Evolutionary conservation across 768 basidiomycete species (phyloP).

Genomic region (Serendipita sp.): DNA sequence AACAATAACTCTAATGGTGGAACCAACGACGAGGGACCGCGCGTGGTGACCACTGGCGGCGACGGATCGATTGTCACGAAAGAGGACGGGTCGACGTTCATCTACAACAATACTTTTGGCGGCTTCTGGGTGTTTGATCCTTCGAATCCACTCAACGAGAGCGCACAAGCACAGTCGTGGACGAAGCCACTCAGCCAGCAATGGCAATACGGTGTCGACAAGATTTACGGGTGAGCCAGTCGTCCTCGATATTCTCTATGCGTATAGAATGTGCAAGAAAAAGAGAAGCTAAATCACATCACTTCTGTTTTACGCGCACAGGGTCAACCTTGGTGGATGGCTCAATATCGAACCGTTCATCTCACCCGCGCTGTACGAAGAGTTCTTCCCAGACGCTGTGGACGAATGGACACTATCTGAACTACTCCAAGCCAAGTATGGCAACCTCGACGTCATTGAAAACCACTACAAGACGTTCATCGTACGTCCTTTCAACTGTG

Average conservation of each 20-base stretch:
- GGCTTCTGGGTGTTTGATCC: conserved; percentile 58
- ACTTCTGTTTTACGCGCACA: conserved; percentile 13
- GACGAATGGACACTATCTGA: conserved; percentile 58
- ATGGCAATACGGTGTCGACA: conserved; percentile 56
- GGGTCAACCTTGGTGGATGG: conserved; percentile 60
- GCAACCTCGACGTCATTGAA: conserved; percentile 46
- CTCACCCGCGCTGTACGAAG: conserved; percentile 43
- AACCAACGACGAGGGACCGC: conserved; percentile 14
- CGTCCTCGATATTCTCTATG: conserved; percentile 6
- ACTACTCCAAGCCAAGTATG: conserved; percentile 46
- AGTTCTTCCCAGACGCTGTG: conserved; percentile 30
- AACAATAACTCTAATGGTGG: not conserved
- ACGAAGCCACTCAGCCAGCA: conserved; percentile 60
- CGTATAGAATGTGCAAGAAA: not conserved
- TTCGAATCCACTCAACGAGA: conserved; percentile 58
- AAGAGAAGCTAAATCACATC: conserved; percentile 7
- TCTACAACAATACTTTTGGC: conserved; percentile 63
- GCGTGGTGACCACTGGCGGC: conserved; percentile 33
- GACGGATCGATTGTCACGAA: conserved; percentile 52
- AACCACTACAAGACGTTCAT: conserved; percentile 74
- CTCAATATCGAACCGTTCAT: conserved; percentile 72
- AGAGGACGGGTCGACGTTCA: conserved; percentile 56
- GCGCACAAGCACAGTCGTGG: conserved; percentile 63
- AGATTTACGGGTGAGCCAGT: conserved; percentile 37
- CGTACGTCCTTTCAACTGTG: conserved; percentile 21